Conservation (phyloP, 768 basidiomycete genomes). For the Fistulinella prunicolor region DNA sequence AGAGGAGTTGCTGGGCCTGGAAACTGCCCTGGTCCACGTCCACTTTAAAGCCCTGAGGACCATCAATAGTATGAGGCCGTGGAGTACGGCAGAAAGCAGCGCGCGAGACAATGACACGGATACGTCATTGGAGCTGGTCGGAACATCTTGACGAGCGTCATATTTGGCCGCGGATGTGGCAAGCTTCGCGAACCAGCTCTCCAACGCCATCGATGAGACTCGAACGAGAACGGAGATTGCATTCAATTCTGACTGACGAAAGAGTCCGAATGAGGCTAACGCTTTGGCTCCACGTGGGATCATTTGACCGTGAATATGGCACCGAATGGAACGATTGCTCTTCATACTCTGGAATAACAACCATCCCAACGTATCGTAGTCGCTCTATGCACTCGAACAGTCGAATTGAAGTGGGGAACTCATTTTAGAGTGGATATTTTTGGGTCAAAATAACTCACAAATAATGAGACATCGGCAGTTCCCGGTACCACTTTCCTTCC, state of each 20-base stretch:
- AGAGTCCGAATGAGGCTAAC: too few species aligned
- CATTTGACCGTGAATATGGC: too few species aligned
- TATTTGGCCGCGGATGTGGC: slow-evolving; percentile 5
- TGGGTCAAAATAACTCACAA: too few species aligned
- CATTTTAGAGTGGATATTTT: too few species aligned
- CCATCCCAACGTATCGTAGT: too few species aligned
- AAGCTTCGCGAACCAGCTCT: slow-evolving; percentile 8
- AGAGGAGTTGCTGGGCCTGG: not conserved
- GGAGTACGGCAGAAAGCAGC: slow-evolving; percentile 19
- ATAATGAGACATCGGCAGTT: slow-evolving; percentile 23
- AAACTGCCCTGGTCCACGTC: slow-evolving; percentile 4
- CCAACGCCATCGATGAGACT: slow-evolving; percentile 7
- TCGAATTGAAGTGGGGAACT: too few species aligned
- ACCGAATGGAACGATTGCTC: too few species aligned
- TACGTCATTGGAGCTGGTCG: slow-evolving; percentile 23
- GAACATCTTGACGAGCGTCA: not conserved
- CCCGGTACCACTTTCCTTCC: slow-evolving; percentile 21
- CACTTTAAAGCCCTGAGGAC: slow-evolving; percentile 11
- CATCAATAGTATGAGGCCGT: slow-evolving; percentile 8
- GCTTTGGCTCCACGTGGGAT: too few species aligned
- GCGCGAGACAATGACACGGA: slow-evolving; percentile 2
- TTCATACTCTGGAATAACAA: too few species aligned
- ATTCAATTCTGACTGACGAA: too few species aligned
- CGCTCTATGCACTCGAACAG: too few species aligned
- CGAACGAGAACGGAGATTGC: too few species aligned